A percentile compares a stretch with the other conserved stretches of the same genome.
Conservation (phyloP, 805 yeast genomes). For the Nadsonia fulvescens region DNA sequence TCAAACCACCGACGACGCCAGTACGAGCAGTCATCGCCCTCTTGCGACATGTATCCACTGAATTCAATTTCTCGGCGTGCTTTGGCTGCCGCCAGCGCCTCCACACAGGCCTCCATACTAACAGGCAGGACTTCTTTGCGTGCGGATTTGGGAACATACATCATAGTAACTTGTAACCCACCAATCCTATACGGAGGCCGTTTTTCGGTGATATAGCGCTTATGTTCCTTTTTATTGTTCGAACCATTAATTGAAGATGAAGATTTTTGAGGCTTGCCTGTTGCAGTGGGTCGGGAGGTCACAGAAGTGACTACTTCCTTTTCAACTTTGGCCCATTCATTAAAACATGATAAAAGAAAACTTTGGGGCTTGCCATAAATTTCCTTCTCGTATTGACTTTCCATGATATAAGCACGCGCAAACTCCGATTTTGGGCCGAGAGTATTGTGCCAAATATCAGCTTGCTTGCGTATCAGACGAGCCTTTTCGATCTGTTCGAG, state of each 20-base stretch:
- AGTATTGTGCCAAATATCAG: constrained; percentile 31
- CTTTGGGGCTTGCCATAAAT: constrained; percentile 35
- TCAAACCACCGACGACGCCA: constrained; percentile 63
- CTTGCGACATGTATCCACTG: constrained; percentile 70
- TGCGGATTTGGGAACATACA: constrained; percentile 40
- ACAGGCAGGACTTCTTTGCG: constrained; percentile 25
- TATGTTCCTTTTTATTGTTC: no score
- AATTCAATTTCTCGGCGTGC: constrained; percentile 9
- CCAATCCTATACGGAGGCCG: constrained; percentile 27
- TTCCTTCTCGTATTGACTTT: constrained; percentile 37
- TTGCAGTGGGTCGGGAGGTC: constrained; percentile 20
- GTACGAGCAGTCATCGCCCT: constrained; percentile 76
- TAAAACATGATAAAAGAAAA: constrained; percentile 39
- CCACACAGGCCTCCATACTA: constrained; percentile 25
- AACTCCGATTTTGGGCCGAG: constrained; percentile 82
- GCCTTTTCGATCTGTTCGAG: no score
- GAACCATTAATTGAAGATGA: no score
- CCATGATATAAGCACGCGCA: constrained; percentile 58
- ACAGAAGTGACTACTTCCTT: background rate
- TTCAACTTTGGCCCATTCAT: constrained; percentile 7
- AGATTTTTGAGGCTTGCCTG: constrained; percentile 8
- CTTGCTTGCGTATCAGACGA: background rate
- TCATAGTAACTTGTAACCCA: constrained; percentile 32
- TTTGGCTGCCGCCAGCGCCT: constrained; percentile 17
- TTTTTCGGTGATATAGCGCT: constrained; percentile 7